These are phyloP conservation scores for Aspergillus nanangensis DNA, from an alignment of 495 filamentous ascomycete genomes.

Conservation along the genomic window DNA sequence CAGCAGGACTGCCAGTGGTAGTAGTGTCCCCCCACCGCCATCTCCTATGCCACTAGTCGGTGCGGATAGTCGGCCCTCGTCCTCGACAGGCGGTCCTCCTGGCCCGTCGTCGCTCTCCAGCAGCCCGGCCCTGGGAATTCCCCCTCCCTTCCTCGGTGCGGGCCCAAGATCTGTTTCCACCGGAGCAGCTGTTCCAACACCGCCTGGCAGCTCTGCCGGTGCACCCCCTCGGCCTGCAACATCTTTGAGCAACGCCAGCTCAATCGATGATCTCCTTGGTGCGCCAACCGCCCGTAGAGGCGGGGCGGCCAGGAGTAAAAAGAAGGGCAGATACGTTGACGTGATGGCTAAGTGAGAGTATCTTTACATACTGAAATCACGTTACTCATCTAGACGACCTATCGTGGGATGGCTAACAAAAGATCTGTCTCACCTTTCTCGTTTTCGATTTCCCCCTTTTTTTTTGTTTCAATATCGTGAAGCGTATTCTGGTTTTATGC, in stretches of 20 bases:
- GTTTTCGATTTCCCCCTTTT: slow-evolving; percentile 17
- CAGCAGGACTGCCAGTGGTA: slow-evolving; percentile 32
- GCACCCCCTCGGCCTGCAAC: slow-evolving; percentile 52
- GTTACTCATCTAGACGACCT: neutral
- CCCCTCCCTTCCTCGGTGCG: slow-evolving; percentile 20
- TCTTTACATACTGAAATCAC: neutral
- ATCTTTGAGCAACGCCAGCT: slow-evolving; percentile 72
- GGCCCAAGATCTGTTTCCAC: slow-evolving; percentile 36
- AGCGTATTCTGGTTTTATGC: slow-evolving; percentile 12
- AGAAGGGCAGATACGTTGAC: slow-evolving; percentile 87
- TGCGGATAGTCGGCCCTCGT: slow-evolving; percentile 30
- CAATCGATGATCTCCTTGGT: slow-evolving; percentile 80
- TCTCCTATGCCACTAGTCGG: slow-evolving; percentile 28
- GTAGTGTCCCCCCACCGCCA: slow-evolving; percentile 33
- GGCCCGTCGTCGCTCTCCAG: slow-evolving; percentile 31
- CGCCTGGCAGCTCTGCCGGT: slow-evolving; percentile 22
- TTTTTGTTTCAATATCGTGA: slow-evolving; percentile 21
- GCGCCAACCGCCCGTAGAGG: slow-evolving; percentile 65
- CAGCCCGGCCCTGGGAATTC: slow-evolving; percentile 32
- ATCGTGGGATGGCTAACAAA: neutral
- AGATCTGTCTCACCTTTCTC: neutral
- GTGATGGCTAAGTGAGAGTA: slow-evolving; percentile 64
- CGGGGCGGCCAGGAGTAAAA: slow-evolving; percentile 61
- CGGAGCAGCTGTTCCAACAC: slow-evolving; percentile 28
- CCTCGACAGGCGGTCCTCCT: slow-evolving; percentile 34